Conservation (phyloP, 495 filamentous ascomycete species). For the Chlorociboria aeruginascens region DNA sequence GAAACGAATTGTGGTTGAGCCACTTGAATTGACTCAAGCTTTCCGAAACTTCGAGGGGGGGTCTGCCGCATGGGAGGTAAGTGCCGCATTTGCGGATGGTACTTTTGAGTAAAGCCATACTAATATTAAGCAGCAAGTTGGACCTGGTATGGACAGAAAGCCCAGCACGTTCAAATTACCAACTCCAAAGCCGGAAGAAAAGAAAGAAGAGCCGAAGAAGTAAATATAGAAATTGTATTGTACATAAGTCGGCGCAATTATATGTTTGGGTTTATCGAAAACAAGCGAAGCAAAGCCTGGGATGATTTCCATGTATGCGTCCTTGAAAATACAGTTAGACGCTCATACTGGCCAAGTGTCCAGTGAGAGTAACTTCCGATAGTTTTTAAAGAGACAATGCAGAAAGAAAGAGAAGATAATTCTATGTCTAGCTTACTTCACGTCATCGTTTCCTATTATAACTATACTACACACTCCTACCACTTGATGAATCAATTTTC, state of each 20-base stretch:
- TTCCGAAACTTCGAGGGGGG: constrained; percentile 96
- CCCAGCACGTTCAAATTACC: constrained; percentile 91
- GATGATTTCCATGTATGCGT: no score
- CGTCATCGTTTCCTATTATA: no score
- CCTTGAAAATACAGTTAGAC: no score
- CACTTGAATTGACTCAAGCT: constrained; percentile 94
- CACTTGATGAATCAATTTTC: no score
- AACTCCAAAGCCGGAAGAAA: constrained; percentile 86
- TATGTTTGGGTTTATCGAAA: not conserved
- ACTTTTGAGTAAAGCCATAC: not conserved
- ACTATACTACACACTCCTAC: no score
- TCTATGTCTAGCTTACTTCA: no score
- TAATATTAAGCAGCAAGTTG: constrained; percentile 53
- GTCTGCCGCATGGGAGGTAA: constrained; percentile 49
- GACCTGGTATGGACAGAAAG: constrained; percentile 62
- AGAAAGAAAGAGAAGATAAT: no score
- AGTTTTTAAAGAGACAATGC: no score
- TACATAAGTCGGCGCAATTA: constrained; percentile 15
- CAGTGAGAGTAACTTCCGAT: no score
- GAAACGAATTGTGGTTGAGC: constrained; percentile 97
- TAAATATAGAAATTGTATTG: constrained; percentile 32
- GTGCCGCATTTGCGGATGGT: not conserved
- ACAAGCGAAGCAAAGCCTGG: no score
- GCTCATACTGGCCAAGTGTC: no score
- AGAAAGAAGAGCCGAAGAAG: constrained; percentile 85